A percentile compares a stretch with the other conserved stretches of the same genome.
phyloP scores from a whole-genome alignment of 1,284 basidiomycete genomes.

The Cutaneotrichosporon sp. region DNA sequence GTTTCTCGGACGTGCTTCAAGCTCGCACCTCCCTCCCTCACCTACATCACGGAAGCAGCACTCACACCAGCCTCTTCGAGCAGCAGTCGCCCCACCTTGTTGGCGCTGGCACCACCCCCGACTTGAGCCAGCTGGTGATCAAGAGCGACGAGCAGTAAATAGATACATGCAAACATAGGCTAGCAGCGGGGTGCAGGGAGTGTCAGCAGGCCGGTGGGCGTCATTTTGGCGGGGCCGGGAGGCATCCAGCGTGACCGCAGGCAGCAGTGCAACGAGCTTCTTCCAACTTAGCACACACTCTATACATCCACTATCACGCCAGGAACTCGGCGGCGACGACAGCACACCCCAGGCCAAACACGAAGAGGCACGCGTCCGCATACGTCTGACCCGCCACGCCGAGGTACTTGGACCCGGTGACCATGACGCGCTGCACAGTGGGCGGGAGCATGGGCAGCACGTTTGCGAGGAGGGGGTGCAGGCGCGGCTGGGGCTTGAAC shows the following conservation, averaged over 20 bases:
- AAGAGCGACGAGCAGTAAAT: constrained; percentile 36
- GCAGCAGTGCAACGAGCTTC: no score
- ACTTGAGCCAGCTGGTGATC: constrained; percentile 53
- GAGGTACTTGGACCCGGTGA: constrained; percentile 46
- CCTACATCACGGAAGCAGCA: no score
- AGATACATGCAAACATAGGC: constrained; percentile 12
- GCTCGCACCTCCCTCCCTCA: background rate
- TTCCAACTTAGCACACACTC: no score
- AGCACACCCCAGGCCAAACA: constrained; percentile 45
- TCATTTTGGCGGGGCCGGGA: no score
- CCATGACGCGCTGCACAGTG: constrained; percentile 35
- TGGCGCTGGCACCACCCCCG: constrained; percentile 51
- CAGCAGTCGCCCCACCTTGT: constrained; percentile 52
- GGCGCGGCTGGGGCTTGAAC: constrained; percentile 44
- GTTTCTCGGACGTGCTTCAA: no score
- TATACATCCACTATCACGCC: constrained; percentile 3
- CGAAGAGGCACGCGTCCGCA: constrained; percentile 49
- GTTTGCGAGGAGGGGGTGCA: constrained; percentile 47
- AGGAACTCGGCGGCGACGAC: constrained; percentile 33
- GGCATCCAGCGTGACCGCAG: no score
- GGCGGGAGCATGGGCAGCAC: constrained; percentile 53
- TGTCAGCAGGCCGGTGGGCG: no score
- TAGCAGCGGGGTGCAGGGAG: background rate
- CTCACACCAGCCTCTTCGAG: constrained; percentile 49
- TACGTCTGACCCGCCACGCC: constrained; percentile 43